Base-by-base conservation (phyloP, 805 yeast genomes). In the Yarrowia sp. region DNA sequence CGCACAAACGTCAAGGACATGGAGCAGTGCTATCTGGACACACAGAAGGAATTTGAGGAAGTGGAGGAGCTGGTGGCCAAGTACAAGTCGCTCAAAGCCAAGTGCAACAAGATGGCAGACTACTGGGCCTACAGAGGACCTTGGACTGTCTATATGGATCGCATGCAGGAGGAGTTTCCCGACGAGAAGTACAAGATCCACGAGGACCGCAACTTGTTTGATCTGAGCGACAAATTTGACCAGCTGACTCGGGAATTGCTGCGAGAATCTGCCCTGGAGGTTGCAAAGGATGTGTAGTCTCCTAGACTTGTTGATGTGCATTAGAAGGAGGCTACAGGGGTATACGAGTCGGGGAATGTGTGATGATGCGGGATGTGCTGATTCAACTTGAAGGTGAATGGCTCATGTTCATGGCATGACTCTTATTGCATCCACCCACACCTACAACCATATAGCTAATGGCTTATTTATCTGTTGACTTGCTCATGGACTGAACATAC, bases 91-190 rank as follows among this genome's bases (percentile, higher is more conserved):
- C 55, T 47, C 14, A 47, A 47, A 9, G 3, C 6, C 14, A 47
- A 47, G 19, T 47, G 55, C 21, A 32, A 29, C 38, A 32, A 47
- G 55, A 3, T 47, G 38, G 13, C 38, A 4, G 27, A 7, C 10
- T 47, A 47, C 38, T n/a, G 25, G 38, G 7, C 3, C 13, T 47
- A 47, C 19, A 38, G 12, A 3, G 55, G 55, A 2, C 55, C 55
- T 2, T 31, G 25, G 38, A 12, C 3, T 13, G 29, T 31, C 6
- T 22, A 47, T 21, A 47, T 29, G 55, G 55, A 47, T 6, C 55
- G 55, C 14, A 47, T 47, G 38, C 14, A 47, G 29, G 27, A 47
- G 55, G 38, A 13, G 55, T 47, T 8, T 32, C 38, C 38, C 8
- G 38, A 47, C 10, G 55, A 47, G 7, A 47, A 47, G 38, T 47